phyloP scores from a whole-genome alignment of 2,329 filamentous ascomycete species.

The Setomelanomma holmii region DNA sequence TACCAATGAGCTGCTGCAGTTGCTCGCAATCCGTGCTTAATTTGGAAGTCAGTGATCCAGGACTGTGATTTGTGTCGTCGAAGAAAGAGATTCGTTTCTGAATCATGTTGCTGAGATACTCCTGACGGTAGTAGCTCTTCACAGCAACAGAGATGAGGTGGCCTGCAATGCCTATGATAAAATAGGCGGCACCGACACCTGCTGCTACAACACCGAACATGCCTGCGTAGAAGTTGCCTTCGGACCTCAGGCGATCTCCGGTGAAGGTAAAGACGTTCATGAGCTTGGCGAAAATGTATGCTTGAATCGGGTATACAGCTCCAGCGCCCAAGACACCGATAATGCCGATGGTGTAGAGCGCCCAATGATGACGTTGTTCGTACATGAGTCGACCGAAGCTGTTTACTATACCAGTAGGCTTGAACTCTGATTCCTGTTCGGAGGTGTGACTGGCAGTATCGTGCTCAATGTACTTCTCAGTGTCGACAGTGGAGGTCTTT shows the following conservation, averaged over 20 bases:
- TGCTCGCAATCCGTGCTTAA: conserved; percentile 65
- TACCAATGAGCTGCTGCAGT: conserved; percentile 67
- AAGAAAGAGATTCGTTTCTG: conserved; percentile 67
- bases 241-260: conserved; percentile 31
- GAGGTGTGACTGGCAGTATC: conserved; percentile 6
- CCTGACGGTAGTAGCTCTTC: conserved; percentile 61
- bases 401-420: conserved; percentile 34
- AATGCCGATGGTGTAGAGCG: conserved; percentile 39
- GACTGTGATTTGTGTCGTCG: conserved; percentile 65
- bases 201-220: conserved; percentile 70
- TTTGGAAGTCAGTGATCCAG: conserved; percentile 66
- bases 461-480: conserved; percentile 13
- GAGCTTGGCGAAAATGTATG: conserved; percentile 48
- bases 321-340: conserved; percentile 41
- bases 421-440: conserved; percentile 35
- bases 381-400: conserved; percentile 44
- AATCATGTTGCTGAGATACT: conserved; percentile 68
- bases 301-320: conserved; percentile 49
- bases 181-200: conserved; percentile 62
- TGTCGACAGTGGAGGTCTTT: conserved; percentile 25
- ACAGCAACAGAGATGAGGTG: conserved; percentile 51
- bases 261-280: conserved; percentile 47
- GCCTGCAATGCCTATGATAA: conserved; percentile 51
- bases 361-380: conserved; percentile 45
- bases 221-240: conserved; percentile 67